Evolutionary conservation across 306 rosid species (phyloP), one percentile per base, ranked within the genome.

Genomic region (Fragaria iinumae): DNA sequence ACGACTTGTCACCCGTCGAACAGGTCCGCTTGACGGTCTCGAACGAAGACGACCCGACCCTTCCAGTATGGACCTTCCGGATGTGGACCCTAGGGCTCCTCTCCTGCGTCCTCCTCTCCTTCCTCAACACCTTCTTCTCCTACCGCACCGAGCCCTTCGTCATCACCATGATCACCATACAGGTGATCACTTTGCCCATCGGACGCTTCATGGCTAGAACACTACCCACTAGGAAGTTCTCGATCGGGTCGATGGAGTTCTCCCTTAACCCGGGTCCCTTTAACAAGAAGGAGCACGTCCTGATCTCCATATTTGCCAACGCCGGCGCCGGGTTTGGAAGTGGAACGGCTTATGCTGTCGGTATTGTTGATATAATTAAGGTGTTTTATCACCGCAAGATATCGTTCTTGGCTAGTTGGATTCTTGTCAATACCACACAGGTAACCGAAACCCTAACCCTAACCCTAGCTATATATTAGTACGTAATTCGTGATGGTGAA

Each of bases 61-160:
- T 71, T 2, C 98, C 96, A 0, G 88, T 93, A 21, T 91, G 98
- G 98, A 93, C 98, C 4, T 93, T 93, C 82, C 86, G 97, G 1
- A 93, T 93, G 98, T 93, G 98, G 98, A 76, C 83, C 43, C 47
- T 93, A 8, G 96, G 98, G 0, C 69, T 91, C 0, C 7, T 88
- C 79, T 93, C 96, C 0, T 93, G 96, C 38, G 72, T 82, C 25
- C 86, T 90, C 34, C 67, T 91, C 39, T 89, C 97, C 8, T 93
- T 91, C 74, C 90, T 93, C 50, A 91, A 93, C 84, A 92, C 90
- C 52, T 93, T 93, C 89, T 93, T 93, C 85, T 76, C 93, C 0
- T 91, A 89, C 90, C 84, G 95, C 0, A 93, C 83, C 0, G 91
- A 91, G 64, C 96, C 96, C 0, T 89, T 91, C 23, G 36, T 90